Base-by-base conservation (phyloP, 192 early-diverging fungal species). In the Mortierella alpina region DNA sequence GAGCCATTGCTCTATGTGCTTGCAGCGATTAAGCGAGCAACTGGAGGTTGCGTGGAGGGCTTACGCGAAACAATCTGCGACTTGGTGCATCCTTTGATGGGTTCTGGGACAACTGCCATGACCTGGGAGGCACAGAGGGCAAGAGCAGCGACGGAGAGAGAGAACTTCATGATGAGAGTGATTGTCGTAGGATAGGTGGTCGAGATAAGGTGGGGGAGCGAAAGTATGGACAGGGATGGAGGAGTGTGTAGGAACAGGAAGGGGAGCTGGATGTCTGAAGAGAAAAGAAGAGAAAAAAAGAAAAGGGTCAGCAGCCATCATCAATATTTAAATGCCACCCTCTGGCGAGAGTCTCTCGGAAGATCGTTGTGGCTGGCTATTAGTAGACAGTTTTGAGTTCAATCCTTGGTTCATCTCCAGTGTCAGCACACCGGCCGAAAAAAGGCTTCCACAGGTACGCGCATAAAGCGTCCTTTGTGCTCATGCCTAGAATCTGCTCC, bases 111-210 rank as follows among this genome's bases (percentile, higher is more conserved):
- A 22, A 73, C 71, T 20, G 63, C 63, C 47, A 65, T 51, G 15
- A 54, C 63, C 63, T 56, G 63, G 22, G 69, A 63, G 69, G 71
- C 71, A 60, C 41, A 48, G 18, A 73, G 63, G 56, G 71, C 71
- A 41, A 73, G 71, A 18, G 59, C 56, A 46, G 47, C 56, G 56
- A 51, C 39, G 18, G 72, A 74, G 64, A 74, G 49, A 52, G 57
- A 46, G 64, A 67, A 54, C 58, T 74, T 74, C 72, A 74, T 74
- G 62, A 18, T 74, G 47, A 31, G 47, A 49, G 52, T 17, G 23
- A 48, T 62, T 47, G 53, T 42, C 22, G 39, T 47, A 22, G 41
- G 4, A 20, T 40, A 46, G 58, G 51, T 23, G 22, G 10, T 15
- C 6, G 53, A 52, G 20, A 56, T 17, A 9, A 12, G 62, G 52